Conservation (phyloP, 2,329 filamentous ascomycete genomes). For the Cordyceps pruinosa region DNA sequence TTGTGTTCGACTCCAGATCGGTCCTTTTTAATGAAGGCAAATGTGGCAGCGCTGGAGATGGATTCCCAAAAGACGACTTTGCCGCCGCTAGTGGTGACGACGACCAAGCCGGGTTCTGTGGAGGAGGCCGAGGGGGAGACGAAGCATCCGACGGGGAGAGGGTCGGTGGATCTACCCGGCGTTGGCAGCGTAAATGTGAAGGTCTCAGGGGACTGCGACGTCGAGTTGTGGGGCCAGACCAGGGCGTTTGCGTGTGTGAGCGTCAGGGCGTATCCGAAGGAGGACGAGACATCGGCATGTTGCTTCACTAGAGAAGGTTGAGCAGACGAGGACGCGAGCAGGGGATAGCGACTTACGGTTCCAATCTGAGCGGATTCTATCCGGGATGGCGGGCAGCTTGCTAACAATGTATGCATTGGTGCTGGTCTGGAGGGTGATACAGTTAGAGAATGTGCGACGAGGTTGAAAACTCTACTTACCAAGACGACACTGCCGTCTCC, state of each 20-base stretch:
- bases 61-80: slow-evolving; percentile 94
- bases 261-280: slow-evolving; percentile 67
- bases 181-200: slow-evolving; percentile 76
- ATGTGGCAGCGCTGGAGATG: slow-evolving; percentile 77
- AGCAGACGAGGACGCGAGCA: neutral
- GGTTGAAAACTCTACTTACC: slow-evolving; percentile 36
- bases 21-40: slow-evolving; percentile 76
- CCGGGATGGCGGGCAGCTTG: slow-evolving; percentile 75
- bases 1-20: slow-evolving; percentile 70
- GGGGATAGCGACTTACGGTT: slow-evolving; percentile 45
- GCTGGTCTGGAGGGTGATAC: slow-evolving; percentile 53
- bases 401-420: slow-evolving; percentile 81
- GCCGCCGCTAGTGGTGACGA: slow-evolving; percentile 76
- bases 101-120: slow-evolving; percentile 77
- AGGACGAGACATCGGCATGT: slow-evolving; percentile 59
- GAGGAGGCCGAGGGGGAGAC: slow-evolving; percentile 71
- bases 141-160: slow-evolving; percentile 75
- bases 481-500: slow-evolving; percentile 61
- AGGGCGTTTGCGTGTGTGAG: slow-evolving; percentile 77
- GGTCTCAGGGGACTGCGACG: slow-evolving; percentile 63
- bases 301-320: slow-evolving; percentile 45
- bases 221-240: slow-evolving; percentile 81
- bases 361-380: slow-evolving; percentile 61
- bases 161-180: slow-evolving; percentile 59
- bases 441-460: slow-evolving; percentile 14